phyloP scores from a whole-genome alignment of 108 stramenopile genomes.

The Discostella stelligeroides region DNA sequence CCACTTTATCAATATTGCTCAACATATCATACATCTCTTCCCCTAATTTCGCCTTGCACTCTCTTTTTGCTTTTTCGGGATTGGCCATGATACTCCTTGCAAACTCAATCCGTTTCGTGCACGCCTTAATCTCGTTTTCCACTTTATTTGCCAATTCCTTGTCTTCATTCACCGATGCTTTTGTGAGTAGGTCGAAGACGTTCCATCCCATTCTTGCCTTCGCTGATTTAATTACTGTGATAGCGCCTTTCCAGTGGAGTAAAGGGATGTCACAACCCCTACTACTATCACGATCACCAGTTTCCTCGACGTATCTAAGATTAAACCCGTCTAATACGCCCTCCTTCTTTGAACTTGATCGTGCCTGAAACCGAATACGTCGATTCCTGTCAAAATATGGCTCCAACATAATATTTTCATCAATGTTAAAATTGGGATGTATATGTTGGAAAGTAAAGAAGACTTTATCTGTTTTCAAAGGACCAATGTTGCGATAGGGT shows the following conservation, averaged over 20 bases:
- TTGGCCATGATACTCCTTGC: constrained; percentile 13
- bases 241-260: constrained; percentile 9
- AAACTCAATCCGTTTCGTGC: constrained; percentile 9
- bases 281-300: too few species aligned
- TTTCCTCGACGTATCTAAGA: constrained; percentile 13
- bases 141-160: constrained; percentile 8
- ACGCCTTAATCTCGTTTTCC: not conserved
- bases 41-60: constrained; percentile 23
- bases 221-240: constrained; percentile 4
- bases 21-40: constrained; percentile 28
- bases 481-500: not conserved
- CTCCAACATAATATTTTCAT: constrained; percentile 1
- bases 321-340: constrained; percentile 10
- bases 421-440: not conserved
- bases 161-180: constrained; percentile 3
- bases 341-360: not conserved
- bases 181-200: constrained; percentile 16
- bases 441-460: not conserved
- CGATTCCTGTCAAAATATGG: not conserved
- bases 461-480: not conserved
- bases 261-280: constrained; percentile 8
- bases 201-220: constrained; percentile 20
- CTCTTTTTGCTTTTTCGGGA: not conserved
- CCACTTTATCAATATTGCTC: constrained; percentile 14
- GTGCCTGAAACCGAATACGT: constrained; percentile 20